Evolutionary conservation across 495 filamentous ascomycete genomes (phyloP).

Genomic region (Aspergillus conjunctus): DNA sequence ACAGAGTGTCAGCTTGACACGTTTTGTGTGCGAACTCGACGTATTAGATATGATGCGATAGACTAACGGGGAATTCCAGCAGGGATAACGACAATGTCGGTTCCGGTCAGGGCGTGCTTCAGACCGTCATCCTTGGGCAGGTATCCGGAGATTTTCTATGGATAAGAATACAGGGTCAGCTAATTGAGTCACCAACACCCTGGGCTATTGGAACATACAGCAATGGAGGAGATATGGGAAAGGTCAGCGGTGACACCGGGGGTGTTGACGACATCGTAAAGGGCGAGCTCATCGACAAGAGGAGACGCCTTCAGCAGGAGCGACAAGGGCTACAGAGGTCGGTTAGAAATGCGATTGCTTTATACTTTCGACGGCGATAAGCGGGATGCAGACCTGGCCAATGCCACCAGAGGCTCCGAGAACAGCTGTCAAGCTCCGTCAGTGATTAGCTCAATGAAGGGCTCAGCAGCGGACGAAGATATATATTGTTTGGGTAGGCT

Average conservation of each 20-base stretch:
- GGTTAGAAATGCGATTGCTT: conserved; percentile 15
- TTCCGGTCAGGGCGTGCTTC: conserved; percentile 83
- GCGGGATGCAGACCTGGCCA: conserved; percentile 74
- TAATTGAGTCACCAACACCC: neutral
- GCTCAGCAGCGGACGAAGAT: neutral
- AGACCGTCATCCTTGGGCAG: conserved; percentile 88
- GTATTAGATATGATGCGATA: neutral
- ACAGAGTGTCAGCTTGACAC: conserved; percentile 13
- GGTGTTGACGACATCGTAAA: conserved; percentile 99
- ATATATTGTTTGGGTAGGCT: conserved; percentile 22
- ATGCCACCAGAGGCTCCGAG: conserved; percentile 97
- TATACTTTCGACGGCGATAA: neutral
- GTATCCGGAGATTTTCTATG: conserved; percentile 85
- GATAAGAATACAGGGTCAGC: conserved; percentile 25
- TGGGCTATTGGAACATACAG: conserved; percentile 61
- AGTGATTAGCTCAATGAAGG: conserved; percentile 4
- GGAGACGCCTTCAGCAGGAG: conserved; percentile 89
- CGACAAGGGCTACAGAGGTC: conserved; percentile 73
- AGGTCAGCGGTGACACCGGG: conserved; percentile 94
- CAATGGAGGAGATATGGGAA: conserved; percentile 92
- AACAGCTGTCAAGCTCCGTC: conserved; percentile 62
- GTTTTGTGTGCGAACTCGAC: neutral
- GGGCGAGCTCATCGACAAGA: conserved; percentile 83
- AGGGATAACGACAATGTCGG: conserved; percentile 94
- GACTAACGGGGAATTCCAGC: conserved; percentile 94